A percentile compares a stretch with the other conserved stretches of the same genome.
phyloP scores from a whole-genome alignment of 805 yeast genomes.

The Candida pseudoglaebosa region DNA sequence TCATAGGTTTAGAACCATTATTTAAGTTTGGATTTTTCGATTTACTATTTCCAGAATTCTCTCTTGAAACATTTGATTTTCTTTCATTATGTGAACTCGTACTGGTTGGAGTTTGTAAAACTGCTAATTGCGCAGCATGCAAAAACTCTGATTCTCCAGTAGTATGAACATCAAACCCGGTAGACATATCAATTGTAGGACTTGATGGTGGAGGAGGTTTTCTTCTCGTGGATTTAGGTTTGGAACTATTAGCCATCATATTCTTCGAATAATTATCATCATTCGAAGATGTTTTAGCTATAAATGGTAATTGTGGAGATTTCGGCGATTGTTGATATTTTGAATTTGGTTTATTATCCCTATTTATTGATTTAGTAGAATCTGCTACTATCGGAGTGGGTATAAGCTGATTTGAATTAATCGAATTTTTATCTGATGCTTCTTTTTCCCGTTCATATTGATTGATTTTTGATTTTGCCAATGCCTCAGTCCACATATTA shows the following conservation, averaged over 20 bases:
- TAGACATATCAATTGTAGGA: conserved; percentile 22
- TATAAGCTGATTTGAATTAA: conserved; percentile 5
- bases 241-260: conserved; percentile 14
- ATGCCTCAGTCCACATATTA: conserved; percentile 53
- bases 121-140: conserved; percentile 45
- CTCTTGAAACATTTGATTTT: conserved; percentile 36
- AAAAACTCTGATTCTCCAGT: conserved; percentile 23
- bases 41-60: conserved; percentile 7
- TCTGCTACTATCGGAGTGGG: no score
- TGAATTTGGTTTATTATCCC: neutral
- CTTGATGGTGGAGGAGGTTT: conserved; percentile 31
- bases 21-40: neutral
- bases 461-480: conserved; percentile 45
- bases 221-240: conserved; percentile 15
- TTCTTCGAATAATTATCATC: neutral
- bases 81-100: conserved; percentile 17
- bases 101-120: conserved; percentile 25
- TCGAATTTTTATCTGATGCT: conserved; percentile 10
- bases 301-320: conserved; percentile 9
- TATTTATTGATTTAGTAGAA: neutral
- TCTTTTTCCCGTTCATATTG: conserved; percentile 42
- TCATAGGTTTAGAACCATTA: conserved; percentile 12
- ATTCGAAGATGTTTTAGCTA: conserved; percentile 4
- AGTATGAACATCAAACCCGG: conserved; percentile 21
- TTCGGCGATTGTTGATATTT: conserved; percentile 2